These are phyloP conservation scores for Wickerhamomyces subpelliculosus DNA, from an alignment of 805 yeast species.

Conservation along the genomic window DNA sequence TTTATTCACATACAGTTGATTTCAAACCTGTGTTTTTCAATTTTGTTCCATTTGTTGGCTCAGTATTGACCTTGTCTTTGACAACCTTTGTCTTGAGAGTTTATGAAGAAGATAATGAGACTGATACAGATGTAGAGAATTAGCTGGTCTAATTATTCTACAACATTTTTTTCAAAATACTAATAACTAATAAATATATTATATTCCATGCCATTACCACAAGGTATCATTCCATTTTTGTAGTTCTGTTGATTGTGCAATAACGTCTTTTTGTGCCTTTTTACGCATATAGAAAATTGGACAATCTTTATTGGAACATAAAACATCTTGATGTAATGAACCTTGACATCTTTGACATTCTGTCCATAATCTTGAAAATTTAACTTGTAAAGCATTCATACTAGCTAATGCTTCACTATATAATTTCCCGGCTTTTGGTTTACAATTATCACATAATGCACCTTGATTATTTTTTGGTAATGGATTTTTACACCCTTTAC, in stretches of 20 bases:
- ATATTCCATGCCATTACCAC: conserved; percentile 11
- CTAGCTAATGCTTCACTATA: conserved; percentile 77
- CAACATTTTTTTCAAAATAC: not conserved
- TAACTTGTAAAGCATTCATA: conserved; percentile 72
- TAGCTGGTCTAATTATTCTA: too few relatives aligned
- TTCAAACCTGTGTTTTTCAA: too few relatives aligned
- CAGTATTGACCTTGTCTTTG: too few relatives aligned
- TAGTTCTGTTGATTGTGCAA: conserved; percentile 30
- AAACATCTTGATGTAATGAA: conserved; percentile 88
- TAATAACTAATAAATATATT: not conserved
- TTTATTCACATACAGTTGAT: too few relatives aligned
- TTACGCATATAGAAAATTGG: conserved; percentile 96
- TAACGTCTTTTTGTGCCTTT: conserved; percentile 35
- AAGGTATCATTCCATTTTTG: conserved; percentile 32
- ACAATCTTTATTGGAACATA: conserved; percentile 93
- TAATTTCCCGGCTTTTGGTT: conserved; percentile 61
- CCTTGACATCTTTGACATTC: conserved; percentile 98
- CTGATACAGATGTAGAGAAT: too few relatives aligned
- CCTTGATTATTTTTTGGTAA: conserved; percentile 52
- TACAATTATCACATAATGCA: conserved; percentile 77
- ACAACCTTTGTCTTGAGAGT: too few relatives aligned
- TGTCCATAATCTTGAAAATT: conserved; percentile 90
- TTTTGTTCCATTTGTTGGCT: too few relatives aligned
- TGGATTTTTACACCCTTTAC: conserved; percentile 85
- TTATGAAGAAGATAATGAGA: not conserved